Percentiles rank a stretch among this genome's conserved stretches.
These are phyloP conservation scores for Pouteria glomerata DNA, from an alignment of 148 eudicot species.

Conservation along the genomic window DNA sequence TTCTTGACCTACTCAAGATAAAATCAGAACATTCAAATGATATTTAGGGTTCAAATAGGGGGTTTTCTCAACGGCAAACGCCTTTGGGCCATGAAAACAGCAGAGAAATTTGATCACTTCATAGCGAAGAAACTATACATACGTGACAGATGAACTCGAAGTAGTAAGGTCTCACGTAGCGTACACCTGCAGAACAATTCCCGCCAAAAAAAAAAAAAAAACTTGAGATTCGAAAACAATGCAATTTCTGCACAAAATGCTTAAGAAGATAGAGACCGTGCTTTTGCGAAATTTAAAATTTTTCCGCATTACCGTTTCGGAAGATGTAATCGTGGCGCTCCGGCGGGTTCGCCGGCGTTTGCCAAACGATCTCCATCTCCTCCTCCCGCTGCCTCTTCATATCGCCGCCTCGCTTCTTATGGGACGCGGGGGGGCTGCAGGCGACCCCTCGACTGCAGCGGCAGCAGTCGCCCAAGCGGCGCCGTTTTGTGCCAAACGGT, in stretches of 20 bases:
- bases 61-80: neutral
- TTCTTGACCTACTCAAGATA: constrained; percentile 40
- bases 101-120: neutral
- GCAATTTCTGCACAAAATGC: neutral
- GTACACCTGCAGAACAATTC: constrained; percentile 50
- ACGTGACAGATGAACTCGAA: constrained; percentile 97
- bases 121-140: constrained; percentile 11
- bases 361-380: constrained; percentile 91
- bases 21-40: neutral
- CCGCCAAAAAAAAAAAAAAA: neutral
- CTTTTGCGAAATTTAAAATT: neutral
- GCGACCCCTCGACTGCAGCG: no score
- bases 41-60: constrained; percentile 8
- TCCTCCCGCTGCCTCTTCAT: constrained; percentile 53
- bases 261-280: neutral
- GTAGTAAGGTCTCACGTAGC: constrained; percentile 88
- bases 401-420: neutral
- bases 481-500: no score
- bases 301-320: constrained; percentile 46
- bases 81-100: neutral
- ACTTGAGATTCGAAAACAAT: neutral
- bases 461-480: no score
- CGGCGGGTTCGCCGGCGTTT: constrained; percentile 81
- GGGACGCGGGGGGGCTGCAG: no score
- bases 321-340: constrained; percentile 76